These are phyloP conservation scores for Neophaeococcomyces mojaviensis DNA, from an alignment of 2,329 filamentous ascomycete genomes.

Conservation along the genomic window DNA sequence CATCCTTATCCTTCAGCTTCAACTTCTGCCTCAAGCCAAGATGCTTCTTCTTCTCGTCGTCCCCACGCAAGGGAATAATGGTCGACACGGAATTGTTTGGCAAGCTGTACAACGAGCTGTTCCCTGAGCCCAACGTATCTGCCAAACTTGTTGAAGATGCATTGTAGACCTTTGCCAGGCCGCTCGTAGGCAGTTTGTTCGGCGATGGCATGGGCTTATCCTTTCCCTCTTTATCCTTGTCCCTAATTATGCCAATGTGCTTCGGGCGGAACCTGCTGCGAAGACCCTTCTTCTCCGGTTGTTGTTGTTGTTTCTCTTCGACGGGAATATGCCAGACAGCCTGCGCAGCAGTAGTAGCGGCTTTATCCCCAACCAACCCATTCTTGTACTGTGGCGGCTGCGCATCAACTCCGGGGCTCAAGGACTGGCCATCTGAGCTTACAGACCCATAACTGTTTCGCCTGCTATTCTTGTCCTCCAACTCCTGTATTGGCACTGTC, in stretches of 20 bases:
- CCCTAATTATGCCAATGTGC: slow-evolving; percentile 54
- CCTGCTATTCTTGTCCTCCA: slow-evolving; percentile 29
- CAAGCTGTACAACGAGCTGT: slow-evolving; percentile 52
- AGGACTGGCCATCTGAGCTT: slow-evolving; percentile 12
- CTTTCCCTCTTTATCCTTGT: slow-evolving; percentile 44
- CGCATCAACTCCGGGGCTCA: slow-evolving; percentile 19
- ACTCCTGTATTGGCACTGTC: slow-evolving; percentile 35
- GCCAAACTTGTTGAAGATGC: slow-evolving; percentile 53
- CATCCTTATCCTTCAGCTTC: slow-evolving; percentile 56
- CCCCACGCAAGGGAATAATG: slow-evolving; percentile 34
- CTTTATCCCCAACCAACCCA: slow-evolving; percentile 44
- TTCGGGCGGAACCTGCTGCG: slow-evolving; percentile 67
- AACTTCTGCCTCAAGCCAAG: slow-evolving; percentile 59
- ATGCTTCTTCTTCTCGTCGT: slow-evolving; percentile 48
- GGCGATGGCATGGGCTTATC: slow-evolving; percentile 52
- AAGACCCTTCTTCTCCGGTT: slow-evolving; percentile 50
- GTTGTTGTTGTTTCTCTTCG: no score
- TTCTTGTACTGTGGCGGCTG: slow-evolving; percentile 42
- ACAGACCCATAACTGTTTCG: slow-evolving; percentile 30
- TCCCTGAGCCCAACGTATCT: slow-evolving; percentile 46
- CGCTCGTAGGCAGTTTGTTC: slow-evolving; percentile 47
- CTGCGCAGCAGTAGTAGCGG: slow-evolving; percentile 57
- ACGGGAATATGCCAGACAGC: slow-evolving; percentile 49
- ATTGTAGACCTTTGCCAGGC: slow-evolving; percentile 49
- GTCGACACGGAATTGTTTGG: slow-evolving; percentile 53